These are phyloP conservation scores for Marasmius fiardii DNA, from an alignment of 1,284 basidiomycete genomes.

Conservation along the genomic window DNA sequence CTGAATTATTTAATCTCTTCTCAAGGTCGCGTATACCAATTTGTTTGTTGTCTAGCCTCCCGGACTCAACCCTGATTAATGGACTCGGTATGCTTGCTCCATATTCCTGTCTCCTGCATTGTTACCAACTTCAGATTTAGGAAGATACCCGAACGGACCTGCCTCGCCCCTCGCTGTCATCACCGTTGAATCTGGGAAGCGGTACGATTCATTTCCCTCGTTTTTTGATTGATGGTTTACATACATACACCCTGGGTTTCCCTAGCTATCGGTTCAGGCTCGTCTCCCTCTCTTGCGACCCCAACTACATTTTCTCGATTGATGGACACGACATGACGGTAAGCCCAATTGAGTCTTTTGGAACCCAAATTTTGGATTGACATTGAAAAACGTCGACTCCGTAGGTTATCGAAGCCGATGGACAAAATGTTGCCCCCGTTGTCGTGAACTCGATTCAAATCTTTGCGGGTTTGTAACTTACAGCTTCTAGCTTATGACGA, in stretches of 20 bases:
- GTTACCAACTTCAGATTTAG: conserved; percentile 12
- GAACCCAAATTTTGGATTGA: conserved; percentile 20
- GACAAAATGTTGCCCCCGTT: conserved; percentile 28
- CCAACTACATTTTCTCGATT: conserved; percentile 35
- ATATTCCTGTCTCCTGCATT: not conserved
- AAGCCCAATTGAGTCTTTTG: conserved; percentile 17
- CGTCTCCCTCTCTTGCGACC: conserved; percentile 29
- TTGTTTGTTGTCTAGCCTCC: conserved; percentile 18
- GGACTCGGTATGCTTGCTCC: conserved; percentile 24
- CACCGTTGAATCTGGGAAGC: conserved; percentile 11
- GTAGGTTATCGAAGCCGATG: conserved; percentile 35
- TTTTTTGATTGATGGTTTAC: conserved; percentile 16
- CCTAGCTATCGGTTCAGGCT: conserved; percentile 33
- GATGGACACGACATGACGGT: conserved; percentile 36
- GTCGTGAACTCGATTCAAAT: conserved; percentile 25
- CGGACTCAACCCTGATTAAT: conserved; percentile 44
- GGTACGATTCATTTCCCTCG: conserved; percentile 12
- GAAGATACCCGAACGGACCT: conserved; percentile 33
- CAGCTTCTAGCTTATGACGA: too few relatives aligned
- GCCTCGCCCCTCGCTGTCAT: conserved; percentile 30
- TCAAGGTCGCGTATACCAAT: not conserved
- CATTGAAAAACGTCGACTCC: conserved; percentile 14
- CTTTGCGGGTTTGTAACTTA: conserved; percentile 23
- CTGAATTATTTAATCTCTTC: not conserved
- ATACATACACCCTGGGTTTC: conserved; percentile 13